Conservation (phyloP, 2,329 filamentous ascomycete genomes). For the Penicillium palitans region DNA sequence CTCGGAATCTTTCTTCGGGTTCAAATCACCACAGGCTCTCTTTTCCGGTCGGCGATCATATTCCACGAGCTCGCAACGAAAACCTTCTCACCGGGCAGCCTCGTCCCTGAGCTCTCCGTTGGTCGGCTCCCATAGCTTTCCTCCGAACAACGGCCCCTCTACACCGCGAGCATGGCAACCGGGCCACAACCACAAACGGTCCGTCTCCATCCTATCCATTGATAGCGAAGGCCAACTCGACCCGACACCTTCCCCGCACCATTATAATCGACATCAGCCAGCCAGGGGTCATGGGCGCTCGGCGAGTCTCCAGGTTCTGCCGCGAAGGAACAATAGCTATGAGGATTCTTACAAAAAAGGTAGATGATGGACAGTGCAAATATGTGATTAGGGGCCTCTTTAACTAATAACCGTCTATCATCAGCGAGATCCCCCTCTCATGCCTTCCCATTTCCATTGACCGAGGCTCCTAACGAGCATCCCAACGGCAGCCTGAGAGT, state of each 20-base stretch:
- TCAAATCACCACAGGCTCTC: conserved; percentile 40
- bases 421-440: conserved; percentile 37
- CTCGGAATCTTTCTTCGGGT: conserved; percentile 41
- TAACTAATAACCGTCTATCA: conserved; percentile 16
- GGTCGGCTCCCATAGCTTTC: conserved; percentile 44
- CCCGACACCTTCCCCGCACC: conserved; percentile 34
- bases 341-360: conserved; percentile 44
- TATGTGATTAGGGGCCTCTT: not conserved
- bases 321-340: conserved; percentile 48
- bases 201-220: conserved; percentile 79
- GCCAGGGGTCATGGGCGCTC: conserved; percentile 71
- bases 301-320: conserved; percentile 75
- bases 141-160: conserved; percentile 34
- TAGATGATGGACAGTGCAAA: conserved; percentile 20
- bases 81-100: conserved; percentile 40
- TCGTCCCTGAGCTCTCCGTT: conserved; percentile 44
- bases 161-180: conserved; percentile 36
- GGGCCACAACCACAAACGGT: conserved; percentile 68
- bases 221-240: conserved; percentile 51
- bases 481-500: conserved; percentile 32
- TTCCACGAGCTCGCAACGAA: conserved; percentile 36
- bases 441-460: conserved; percentile 33
- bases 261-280: conserved; percentile 52
- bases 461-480: conserved; percentile 34
- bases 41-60: conserved; percentile 41